Evolutionary conservation across 2,329 filamentous ascomycete species (phyloP).

Genomic region (Lasiodiplodia gonubiensis): DNA sequence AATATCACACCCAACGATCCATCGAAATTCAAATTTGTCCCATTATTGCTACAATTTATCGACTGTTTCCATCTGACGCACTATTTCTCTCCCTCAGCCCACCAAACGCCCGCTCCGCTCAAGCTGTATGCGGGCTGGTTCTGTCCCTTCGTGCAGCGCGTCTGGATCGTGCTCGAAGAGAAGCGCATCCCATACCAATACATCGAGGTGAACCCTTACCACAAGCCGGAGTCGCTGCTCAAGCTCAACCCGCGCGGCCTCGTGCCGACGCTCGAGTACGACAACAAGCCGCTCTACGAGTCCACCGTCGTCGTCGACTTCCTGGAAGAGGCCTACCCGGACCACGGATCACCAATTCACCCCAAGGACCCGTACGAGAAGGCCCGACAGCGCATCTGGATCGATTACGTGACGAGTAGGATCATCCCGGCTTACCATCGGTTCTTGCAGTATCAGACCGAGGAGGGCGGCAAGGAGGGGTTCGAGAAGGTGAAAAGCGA

Average conservation of each 20-base stretch:
- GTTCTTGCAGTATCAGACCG: conserved; percentile 55
- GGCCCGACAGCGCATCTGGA: conserved; percentile 73
- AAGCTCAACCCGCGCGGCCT: conserved; percentile 76
- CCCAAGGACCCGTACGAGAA: conserved; percentile 68
- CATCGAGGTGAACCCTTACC: conserved; percentile 77
- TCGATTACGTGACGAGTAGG: conserved; percentile 70
- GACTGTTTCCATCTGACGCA: not conserved
- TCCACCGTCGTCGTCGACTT: conserved; percentile 76
- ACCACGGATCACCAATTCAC: conserved; percentile 58
- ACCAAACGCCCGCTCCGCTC: conserved; percentile 54
- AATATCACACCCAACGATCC: not conserved
- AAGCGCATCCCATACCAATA: conserved; percentile 73
- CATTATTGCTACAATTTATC: not conserved
- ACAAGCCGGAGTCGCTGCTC: conserved; percentile 71
- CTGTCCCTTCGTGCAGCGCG: conserved; percentile 70
- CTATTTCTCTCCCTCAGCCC: conserved; percentile 31
- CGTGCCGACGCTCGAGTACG: conserved; percentile 69
- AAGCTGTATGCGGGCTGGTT: conserved; percentile 80
- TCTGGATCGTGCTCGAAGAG: conserved; percentile 75
- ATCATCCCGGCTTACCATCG: conserved; percentile 74
- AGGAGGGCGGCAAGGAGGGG: conserved; percentile 41
- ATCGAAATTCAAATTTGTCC: too few species aligned
- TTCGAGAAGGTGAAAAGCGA: conserved; percentile 61
- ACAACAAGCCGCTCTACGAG: conserved; percentile 70
- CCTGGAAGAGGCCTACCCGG: conserved; percentile 71